A percentile compares a stretch with the other conserved stretches of the same genome.
Evolutionary conservation across 2,329 filamentous ascomycete species (phyloP).

Genomic region (Fonsecaea pugnacius): DNA sequence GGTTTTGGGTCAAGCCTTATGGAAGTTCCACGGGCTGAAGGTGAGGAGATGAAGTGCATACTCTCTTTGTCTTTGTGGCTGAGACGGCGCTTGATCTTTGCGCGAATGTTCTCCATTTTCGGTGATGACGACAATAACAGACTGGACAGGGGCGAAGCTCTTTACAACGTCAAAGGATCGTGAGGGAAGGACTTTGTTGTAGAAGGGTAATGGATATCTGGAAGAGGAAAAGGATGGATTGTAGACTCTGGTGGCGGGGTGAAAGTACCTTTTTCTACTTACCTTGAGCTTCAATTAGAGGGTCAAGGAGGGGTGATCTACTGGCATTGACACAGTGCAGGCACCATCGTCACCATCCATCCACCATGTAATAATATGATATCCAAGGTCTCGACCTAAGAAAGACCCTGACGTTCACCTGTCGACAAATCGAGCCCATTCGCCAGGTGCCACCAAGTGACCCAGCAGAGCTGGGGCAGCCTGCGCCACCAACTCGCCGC

Average conservation of each 20-base stretch:
- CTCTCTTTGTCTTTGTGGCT: slow-evolving; percentile 36
- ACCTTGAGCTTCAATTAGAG: background rate
- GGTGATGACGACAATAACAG: background rate
- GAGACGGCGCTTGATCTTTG: slow-evolving; percentile 36
- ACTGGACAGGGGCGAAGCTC: background rate
- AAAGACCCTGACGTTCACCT: background rate
- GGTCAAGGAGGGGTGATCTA: slow-evolving; percentile 6
- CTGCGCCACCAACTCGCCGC: slow-evolving; percentile 5
- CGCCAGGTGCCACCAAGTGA: background rate
- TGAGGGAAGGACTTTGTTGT: background rate
- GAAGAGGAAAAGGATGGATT: background rate
- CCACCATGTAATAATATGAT: background rate
- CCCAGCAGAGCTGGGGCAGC: background rate
- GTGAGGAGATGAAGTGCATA: slow-evolving; percentile 20
- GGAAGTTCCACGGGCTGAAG: background rate
- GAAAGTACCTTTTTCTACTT: slow-evolving; percentile 5
- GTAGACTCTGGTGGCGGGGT: slow-evolving; percentile 8
- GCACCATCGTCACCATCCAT: background rate
- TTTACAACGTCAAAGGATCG: background rate
- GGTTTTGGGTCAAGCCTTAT: background rate
- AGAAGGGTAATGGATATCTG: slow-evolving; percentile 1
- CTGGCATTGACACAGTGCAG: background rate
- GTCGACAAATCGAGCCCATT: background rate
- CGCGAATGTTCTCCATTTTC: slow-evolving; percentile 33
- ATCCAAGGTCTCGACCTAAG: background rate